These are phyloP conservation scores for Yamadazyma trypodendri DNA, from an alignment of 1,139 yeast species.

Conservation along the genomic window DNA sequence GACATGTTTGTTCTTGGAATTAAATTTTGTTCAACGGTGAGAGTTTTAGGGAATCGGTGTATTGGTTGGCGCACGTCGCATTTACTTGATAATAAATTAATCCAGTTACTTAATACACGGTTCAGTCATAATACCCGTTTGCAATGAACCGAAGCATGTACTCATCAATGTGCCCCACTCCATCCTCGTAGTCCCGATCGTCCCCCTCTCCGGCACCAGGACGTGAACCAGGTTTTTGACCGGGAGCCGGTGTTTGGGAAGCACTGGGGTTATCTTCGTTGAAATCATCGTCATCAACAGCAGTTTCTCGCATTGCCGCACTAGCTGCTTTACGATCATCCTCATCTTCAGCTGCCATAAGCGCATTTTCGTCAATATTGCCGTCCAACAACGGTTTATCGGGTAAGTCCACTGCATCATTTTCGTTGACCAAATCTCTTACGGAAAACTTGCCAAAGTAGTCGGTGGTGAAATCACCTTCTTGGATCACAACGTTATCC, in stretches of 20 bases:
- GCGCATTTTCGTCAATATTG: slow-evolving; percentile 55
- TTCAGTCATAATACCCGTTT: slow-evolving; percentile 65
- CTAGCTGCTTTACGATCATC: slow-evolving; percentile 94
- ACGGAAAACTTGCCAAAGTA: slow-evolving; percentile 88
- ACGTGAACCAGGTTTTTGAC: slow-evolving; percentile 14
- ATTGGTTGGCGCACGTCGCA: too few relatives aligned
- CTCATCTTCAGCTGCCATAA: slow-evolving; percentile 95
- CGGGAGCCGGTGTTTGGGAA: slow-evolving; percentile 15
- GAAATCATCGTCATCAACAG: slow-evolving; percentile 83
- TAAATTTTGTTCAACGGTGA: too few relatives aligned
- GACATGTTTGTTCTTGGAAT: too few relatives aligned
- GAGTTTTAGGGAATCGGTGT: too few relatives aligned
- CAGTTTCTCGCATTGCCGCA: slow-evolving; percentile 85
- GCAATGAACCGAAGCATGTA: slow-evolving; percentile 92
- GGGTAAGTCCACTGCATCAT: slow-evolving; percentile 36
- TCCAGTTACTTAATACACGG: neutral
- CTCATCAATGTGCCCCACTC: slow-evolving; percentile 89
- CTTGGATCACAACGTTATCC: slow-evolving; percentile 95
- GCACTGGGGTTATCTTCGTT: slow-evolving; percentile 31
- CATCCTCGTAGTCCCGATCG: slow-evolving; percentile 68
- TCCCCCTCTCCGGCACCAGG: slow-evolving; percentile 19
- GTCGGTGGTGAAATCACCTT: slow-evolving; percentile 97
- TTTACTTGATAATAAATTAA: neutral
- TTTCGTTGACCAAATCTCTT: slow-evolving; percentile 79
- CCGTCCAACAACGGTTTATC: slow-evolving; percentile 41